A percentile compares a stretch with the other conserved stretches of the same genome.
Conservation (phyloP, 345 rosid genomes). For the Eutrema heterophyllum region DNA sequence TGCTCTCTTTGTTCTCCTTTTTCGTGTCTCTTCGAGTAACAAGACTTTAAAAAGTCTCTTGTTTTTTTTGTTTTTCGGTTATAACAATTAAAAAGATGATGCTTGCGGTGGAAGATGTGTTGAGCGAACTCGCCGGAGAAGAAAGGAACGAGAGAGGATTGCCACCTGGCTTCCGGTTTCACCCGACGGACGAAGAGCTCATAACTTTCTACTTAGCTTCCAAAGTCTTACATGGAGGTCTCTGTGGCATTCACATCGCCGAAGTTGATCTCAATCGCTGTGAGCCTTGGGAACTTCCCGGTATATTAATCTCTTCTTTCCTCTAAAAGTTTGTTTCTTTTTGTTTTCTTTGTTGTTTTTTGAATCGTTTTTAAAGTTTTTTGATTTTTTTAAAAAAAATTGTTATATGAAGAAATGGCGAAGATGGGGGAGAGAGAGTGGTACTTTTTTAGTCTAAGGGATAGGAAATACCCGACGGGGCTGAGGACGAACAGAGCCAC, state of each 20-base stretch:
- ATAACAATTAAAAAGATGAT: slow-evolving; percentile 10
- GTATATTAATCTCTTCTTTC: slow-evolving; percentile 27
- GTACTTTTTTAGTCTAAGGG: slow-evolving; percentile 85
- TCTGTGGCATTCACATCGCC: slow-evolving; percentile 66
- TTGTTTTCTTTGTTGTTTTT: not conserved
- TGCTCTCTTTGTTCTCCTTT: slow-evolving; percentile 22
- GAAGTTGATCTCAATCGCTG: slow-evolving; percentile 94
- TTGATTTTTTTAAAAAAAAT: not conserved
- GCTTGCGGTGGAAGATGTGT: slow-evolving; percentile 59
- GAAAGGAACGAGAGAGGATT: slow-evolving; percentile 67
- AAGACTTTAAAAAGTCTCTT: slow-evolving; percentile 1
- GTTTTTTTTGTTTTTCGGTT: not conserved
- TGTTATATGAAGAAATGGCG: slow-evolving; percentile 45
- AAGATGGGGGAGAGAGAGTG: slow-evolving; percentile 93
- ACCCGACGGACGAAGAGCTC: slow-evolving; percentile 97
- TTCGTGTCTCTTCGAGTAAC: slow-evolving; percentile 24
- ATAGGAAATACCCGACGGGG: slow-evolving; percentile 92
- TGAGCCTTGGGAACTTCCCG: slow-evolving; percentile 99
- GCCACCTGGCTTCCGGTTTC: slow-evolving; percentile 96
- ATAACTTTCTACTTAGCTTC: slow-evolving; percentile 85
- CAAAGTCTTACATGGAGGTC: slow-evolving; percentile 68
- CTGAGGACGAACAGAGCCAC: slow-evolving; percentile 85
- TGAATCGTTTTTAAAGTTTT: not conserved
- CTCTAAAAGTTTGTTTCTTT: not conserved
- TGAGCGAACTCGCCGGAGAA: slow-evolving; percentile 58